Base-by-base conservation (phyloP, 208 protist genomes). In the Wallacemonas sp. region DNA sequence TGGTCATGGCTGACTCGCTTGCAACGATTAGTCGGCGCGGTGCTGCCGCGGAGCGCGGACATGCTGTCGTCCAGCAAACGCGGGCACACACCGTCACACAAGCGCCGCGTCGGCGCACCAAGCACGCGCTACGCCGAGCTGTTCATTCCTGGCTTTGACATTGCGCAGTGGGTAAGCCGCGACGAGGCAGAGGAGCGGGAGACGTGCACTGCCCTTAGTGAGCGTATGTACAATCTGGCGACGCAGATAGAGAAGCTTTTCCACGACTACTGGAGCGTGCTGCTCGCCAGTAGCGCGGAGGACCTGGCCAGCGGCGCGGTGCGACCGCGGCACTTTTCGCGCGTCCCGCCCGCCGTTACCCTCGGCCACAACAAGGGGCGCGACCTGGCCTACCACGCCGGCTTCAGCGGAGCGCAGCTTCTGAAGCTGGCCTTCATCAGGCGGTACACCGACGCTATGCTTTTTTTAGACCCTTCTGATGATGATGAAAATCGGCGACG, bases 101-200 rank as follows among this genome's bases (percentile, higher is more conserved):
- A 21, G 9, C 19, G 9, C 9, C 30, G 30, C 26, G 6, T 21
- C 17, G 50, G 50, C 29, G 17, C 9, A 5, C 29, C 50, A 27
- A 22, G 54, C 62, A 63, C 68, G 41, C 65, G 64, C 1, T 94
- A 94, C 64, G 75, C 54, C 1, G 84, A 94, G 68, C 26, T 63
- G 15, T 60, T 94, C 19, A 30, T 72, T 30, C 74, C 76, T 9
- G 59, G 68, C 10, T 79, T 82, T 54, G 53, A 71, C 50, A 65
- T 93, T 6, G 58, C 52, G n/a, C 66, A 91, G 66, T 59, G 68
- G 46, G 72, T 94, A n/a, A 41, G 62, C 13, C 22, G 33, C 3
- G 82, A 73, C 12, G 88, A 94, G 41, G 46, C 59, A 17, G 55
- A 74, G 44, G 81, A 92, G 53, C 81, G 88, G 32, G 66, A 73